Base-by-base conservation (phyloP, 148 eudicot species). In the Suaeda aralocaspica region DNA sequence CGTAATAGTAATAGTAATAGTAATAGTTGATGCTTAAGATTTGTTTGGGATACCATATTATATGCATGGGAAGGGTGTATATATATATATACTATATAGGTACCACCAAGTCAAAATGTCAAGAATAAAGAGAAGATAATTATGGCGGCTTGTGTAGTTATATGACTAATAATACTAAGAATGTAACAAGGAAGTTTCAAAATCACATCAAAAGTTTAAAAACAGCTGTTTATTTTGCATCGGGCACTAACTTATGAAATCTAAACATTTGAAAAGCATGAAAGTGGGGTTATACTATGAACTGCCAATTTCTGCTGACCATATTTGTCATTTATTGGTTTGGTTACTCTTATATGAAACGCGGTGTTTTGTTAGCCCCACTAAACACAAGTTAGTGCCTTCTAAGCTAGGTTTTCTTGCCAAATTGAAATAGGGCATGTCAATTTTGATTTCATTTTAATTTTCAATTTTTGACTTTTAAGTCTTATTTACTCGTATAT, bases 191-290 rank as follows among this genome's bases (percentile, higher is more conserved):
- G 70, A 73, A 73, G 76, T 18, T 65, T 65, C 70, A 30, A 48
- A 44, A 59, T n/a, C 10, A 36, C 8, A 50, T 18, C 18, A 30
- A 28, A 29, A 42, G 44, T 21, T 9, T 22, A 46, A 64, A 53
- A 73, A 73, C 76, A 73, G 76, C 76, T 73, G 76, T 46, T 28
- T 64, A 55, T 70, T 73, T 73, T 65, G 70, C 70, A 73, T 44
- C 56, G 65, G 64, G 64, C 76, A 73, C 70, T 56, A 52, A 63
- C 39, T 49, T 15, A 6, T 33, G 1, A 60, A 34, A 19, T 33
- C 64, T 4, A 36, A 8, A 24, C 46, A 24, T 12, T 63, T 22
- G 50, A 62, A 36, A 50, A 62, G 60, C 67, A 71, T 71, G 67
- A 10, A 60, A 56, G 18, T 28, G 33, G 19, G 19, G 1, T 56